These are phyloP conservation scores for Besnoitia besnoiti DNA, from an alignment of 169 alveolate genomes.

Conservation along the genomic window DNA sequence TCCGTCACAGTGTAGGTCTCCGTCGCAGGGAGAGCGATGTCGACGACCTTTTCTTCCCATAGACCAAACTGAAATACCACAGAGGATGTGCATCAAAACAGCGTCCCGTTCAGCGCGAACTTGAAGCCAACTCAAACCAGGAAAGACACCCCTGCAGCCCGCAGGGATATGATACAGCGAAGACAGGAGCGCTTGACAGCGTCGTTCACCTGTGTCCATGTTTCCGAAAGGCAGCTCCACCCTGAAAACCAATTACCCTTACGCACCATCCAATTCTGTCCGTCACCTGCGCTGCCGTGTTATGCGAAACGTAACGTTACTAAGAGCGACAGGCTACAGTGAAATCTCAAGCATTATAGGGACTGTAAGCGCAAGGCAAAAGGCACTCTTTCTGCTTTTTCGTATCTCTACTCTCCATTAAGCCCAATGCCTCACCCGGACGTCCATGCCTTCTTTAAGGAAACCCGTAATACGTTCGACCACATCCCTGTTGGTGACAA, in stretches of 20 bases:
- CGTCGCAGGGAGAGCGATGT: conserved; percentile 28
- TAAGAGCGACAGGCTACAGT: no score
- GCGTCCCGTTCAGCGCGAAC: neutral
- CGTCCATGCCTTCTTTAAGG: conserved; percentile 39
- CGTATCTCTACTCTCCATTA: neutral
- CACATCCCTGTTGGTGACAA: neutral
- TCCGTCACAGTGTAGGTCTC: conserved; percentile 24
- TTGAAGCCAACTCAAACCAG: neutral
- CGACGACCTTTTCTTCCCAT: conserved; percentile 32
- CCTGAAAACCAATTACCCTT: no score
- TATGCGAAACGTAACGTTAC: no score
- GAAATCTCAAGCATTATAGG: no score
- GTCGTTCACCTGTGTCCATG: no score
- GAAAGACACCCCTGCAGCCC: neutral
- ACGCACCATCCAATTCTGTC: no score
- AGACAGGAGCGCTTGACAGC: no score
- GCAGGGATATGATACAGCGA: no score
- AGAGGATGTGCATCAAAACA: neutral
- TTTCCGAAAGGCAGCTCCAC: no score
- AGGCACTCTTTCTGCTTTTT: no score
- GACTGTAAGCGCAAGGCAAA: no score
- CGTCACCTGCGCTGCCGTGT: no score
- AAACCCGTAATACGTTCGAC: conserved; percentile 21
- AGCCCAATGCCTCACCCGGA: neutral
- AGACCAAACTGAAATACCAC: neutral